phyloP scores from a whole-genome alignment of 2,329 filamentous ascomycete species.

The Salinomyces thailandicus region DNA sequence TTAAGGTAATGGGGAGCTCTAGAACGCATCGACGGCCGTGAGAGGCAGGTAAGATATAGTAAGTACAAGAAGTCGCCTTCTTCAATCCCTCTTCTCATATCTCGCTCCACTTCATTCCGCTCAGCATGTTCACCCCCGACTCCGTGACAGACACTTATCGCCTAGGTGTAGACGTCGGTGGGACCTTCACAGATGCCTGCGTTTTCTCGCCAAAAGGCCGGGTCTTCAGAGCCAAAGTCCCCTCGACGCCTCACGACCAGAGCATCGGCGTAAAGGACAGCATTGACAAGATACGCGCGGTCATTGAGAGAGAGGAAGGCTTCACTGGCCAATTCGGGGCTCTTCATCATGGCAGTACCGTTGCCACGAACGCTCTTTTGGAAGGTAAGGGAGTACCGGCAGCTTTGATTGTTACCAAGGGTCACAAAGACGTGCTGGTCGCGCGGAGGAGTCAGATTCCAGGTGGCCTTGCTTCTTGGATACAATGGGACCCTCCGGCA shows the following conservation, averaged over 20 bases:
- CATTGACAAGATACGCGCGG: slow-evolving; percentile 17
- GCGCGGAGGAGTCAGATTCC: slow-evolving; percentile 18
- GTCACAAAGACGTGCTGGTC: slow-evolving; percentile 20
- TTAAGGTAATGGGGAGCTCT: too few species aligned
- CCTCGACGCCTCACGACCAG: slow-evolving; percentile 19
- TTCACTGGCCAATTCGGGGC: slow-evolving; percentile 19
- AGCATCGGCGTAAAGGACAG: slow-evolving; percentile 18
- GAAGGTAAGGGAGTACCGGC: slow-evolving; percentile 20
- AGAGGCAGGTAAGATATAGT: too few species aligned
- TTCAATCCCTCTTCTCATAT: neutral
- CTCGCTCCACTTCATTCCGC: neutral
- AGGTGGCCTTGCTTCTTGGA: slow-evolving; percentile 18
- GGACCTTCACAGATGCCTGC: slow-evolving; percentile 20
- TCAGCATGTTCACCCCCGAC: slow-evolving; percentile 8
- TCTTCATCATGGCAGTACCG: slow-evolving; percentile 18
- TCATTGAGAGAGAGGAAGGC: slow-evolving; percentile 15
- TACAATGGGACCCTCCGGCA: slow-evolving; percentile 17
- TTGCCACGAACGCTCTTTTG: slow-evolving; percentile 18
- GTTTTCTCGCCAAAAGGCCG: slow-evolving; percentile 17
- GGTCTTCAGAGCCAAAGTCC: slow-evolving; percentile 18
- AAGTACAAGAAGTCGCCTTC: too few species aligned
- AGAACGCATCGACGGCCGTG: too few species aligned
- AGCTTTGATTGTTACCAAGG: slow-evolving; percentile 18
- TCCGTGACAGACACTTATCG: slow-evolving; percentile 12
- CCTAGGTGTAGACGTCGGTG: slow-evolving; percentile 17